Base-by-base conservation (phyloP, 371 early-diverging fungal species). In the Mucor plumbeus region DNA sequence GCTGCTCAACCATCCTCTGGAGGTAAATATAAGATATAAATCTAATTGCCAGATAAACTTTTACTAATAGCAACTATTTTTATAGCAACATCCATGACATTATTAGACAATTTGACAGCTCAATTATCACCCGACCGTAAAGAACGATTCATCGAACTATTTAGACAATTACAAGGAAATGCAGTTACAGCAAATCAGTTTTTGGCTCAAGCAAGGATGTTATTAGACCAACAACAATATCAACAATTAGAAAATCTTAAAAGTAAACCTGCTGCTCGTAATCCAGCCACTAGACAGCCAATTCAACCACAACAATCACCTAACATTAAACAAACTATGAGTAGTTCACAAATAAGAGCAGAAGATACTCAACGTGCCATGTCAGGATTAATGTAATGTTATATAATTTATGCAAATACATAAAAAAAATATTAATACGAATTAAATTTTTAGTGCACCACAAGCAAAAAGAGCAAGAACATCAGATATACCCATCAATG, bases 221-320 rank as follows among this genome's bases (percentile, higher is more conserved):
- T 83, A 60, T 47, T 83, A 15, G 83, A 71, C 56, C 71, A 78
- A 38, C 83, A 78, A 47, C 78, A 79, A 56, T 83, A 78, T 41
- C 77, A 80, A 36, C 77, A 78, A 60, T 54, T 83, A 53, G 80
- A 83, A 59, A 73, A 80, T 55, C 62, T 80, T 13, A 82, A 82
- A 60, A 81, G 69, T 43, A 75, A 75, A 50, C 76, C 77, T 61
- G n/a, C 70, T 14, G 50, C 53, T 9, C 70, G 59, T 19, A 63
- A 56, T 15, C 65, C 64, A 13, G 26, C 48, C n/a, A 72, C 63
- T 17, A 71, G 43, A 31, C 38, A 38, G 4, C 38, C 38, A 38
- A 38, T 11, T 38, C 38, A 38, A 38, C 64, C 41, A 5, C 71
- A 66, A 44, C 56, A 43, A 50, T 56, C 48, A 39, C 59, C 17